Base-by-base conservation (phyloP, 2,329 filamentous ascomycete species). In the Chaetomium globosum region DNA sequence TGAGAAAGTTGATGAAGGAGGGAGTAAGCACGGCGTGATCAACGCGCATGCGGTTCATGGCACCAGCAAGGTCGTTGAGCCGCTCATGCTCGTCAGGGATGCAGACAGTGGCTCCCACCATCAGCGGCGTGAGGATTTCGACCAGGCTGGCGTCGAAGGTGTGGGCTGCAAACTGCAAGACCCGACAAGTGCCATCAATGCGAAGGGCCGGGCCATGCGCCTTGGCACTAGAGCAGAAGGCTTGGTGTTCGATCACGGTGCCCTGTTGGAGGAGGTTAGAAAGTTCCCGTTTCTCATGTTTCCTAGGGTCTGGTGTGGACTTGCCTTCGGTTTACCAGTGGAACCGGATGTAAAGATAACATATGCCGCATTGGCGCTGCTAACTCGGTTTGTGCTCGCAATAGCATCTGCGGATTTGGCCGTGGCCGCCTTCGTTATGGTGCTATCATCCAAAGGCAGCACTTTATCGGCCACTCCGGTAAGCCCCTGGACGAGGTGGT, bases 61-160 rank as follows among this genome's bases (percentile, higher is more conserved):
- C 76, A 13, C 72, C 73, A 2, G 73, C 70, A 5, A 80, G 69
- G 64, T 78, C 72, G 59, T 80, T 77, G 63, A 78, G 72, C 3
- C 78, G 73, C 28, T 79, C 74, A 16, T 77, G 71, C 49, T 80
- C 78, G 9, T 74, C 76, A 5, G 78, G 77, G 13, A 80, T 74
- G 63, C 79, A 80, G 4, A 80, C 73, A 52, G 75, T 77, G 1
- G 58, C 62, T 0, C 70, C 64, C 10, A 66, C 60, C 30, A 71
- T 70, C n/a, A 74, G 66, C 9, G 73, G 33, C 1, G 69, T 68
- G 7, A 72, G 28, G 3, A 75, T 71, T 39, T 70, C 67, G 6
- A 67, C 67, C 9, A 73, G 70, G 46, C 75, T 72, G 9, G 68
- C 71, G 60, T 64, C 61, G 49, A 64, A 64, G 3, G 66, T 68